Evolutionary conservation across 371 early-diverging fungal genomes (phyloP).

Genomic region (Massospora cicadina): DNA sequence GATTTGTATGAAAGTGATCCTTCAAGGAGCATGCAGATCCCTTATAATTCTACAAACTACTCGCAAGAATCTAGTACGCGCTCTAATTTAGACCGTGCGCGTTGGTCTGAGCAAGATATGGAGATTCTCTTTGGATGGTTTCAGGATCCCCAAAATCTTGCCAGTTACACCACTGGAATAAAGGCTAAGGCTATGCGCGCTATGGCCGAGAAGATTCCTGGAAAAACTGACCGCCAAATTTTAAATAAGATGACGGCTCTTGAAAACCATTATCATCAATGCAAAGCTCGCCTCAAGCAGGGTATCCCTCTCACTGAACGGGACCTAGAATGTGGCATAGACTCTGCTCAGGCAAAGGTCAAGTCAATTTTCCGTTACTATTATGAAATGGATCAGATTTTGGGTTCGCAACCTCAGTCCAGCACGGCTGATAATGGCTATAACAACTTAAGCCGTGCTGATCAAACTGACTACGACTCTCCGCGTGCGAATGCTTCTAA

Average conservation of each 20-base stretch:
- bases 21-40: background rate
- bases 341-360: slow-evolving; percentile 1
- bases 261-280: background rate
- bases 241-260: background rate
- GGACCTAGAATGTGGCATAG: background rate
- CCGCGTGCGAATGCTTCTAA: background rate
- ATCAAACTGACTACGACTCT: background rate
- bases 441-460: background rate
- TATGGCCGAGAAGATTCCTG: slow-evolving; percentile 4
- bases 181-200: slow-evolving; percentile 20
- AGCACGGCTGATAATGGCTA: background rate
- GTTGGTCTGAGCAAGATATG: slow-evolving; percentile 1
- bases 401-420: background rate
- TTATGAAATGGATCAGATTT: slow-evolving; percentile 7
- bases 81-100: background rate
- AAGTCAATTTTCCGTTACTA: slow-evolving; percentile 6
- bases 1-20: background rate
- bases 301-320: slow-evolving; percentile 8
- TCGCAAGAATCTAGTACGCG: background rate
- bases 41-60: background rate
- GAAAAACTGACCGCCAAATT: background rate
- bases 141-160: background rate
- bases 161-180: slow-evolving; percentile 16
- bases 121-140: slow-evolving; percentile 1
- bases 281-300: background rate